Evolutionary conservation across 768 basidiomycete species (phyloP).

Genomic region (Filobasidium wieringae): DNA sequence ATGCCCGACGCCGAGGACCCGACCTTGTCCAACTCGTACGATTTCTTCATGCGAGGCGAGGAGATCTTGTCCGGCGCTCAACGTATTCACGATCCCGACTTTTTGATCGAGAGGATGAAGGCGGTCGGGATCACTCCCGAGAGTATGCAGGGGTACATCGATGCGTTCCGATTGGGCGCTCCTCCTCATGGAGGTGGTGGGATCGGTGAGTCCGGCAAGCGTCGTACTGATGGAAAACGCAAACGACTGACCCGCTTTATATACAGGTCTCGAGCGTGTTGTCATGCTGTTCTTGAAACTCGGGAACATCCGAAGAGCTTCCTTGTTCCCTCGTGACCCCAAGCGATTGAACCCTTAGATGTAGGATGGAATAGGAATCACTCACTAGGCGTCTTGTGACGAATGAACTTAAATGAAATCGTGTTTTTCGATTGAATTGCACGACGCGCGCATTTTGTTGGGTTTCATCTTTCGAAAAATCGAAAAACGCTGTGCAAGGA

Average conservation of each 20-base stretch:
- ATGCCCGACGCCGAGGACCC: constrained; percentile 93
- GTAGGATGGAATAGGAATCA: too few species aligned
- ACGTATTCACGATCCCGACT: constrained; percentile 78
- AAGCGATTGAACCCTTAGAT: constrained; percentile 73
- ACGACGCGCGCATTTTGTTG: too few species aligned
- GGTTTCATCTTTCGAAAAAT: too few species aligned
- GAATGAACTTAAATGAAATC: too few species aligned
- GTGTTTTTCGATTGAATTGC: too few species aligned
- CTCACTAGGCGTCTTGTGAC: too few species aligned
- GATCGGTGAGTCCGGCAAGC: constrained; percentile 47
- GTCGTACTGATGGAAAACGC: background rate
- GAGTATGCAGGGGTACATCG: constrained; percentile 81
- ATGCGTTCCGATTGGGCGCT: constrained; percentile 89
- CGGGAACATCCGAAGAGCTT: constrained; percentile 84
- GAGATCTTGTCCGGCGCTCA: constrained; percentile 98
- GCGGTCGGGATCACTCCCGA: constrained; percentile 78
- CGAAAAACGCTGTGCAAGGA: too few species aligned
- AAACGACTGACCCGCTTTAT: background rate
- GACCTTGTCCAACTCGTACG: constrained; percentile 93
- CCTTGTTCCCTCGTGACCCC: constrained; percentile 92
- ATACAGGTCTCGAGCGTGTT: constrained; percentile 74
- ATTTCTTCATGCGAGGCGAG: constrained; percentile 99
- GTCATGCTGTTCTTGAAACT: constrained; percentile 96
- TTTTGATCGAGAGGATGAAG: constrained; percentile 75
- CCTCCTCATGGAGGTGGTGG: constrained; percentile 95